Evolutionary conservation across 2,329 filamentous ascomycete species (phyloP), one percentile per base, ranked within the genome.

Genomic region (Fusarium xyrophilum): DNA sequence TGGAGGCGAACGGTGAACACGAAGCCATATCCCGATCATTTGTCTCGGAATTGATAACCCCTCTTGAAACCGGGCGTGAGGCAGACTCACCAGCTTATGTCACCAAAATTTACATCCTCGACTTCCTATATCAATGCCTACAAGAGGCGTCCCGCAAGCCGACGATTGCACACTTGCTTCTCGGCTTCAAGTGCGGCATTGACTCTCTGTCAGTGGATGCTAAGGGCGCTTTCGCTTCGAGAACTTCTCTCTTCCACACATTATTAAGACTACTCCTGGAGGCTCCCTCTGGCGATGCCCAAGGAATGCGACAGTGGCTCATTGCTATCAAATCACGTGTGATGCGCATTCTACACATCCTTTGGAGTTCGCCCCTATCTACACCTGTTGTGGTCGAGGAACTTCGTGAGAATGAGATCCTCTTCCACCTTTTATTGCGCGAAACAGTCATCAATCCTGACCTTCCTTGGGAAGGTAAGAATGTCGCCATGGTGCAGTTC

Each of bases 321-420:
- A 82, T 93, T 30, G 83, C 86, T 42, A 80, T 93, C 53, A 92
- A 90, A 74, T 86, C 88, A 64, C 88, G 90, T 73, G 87, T 86
- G 19, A 85, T 93, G 79, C 86, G 89, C 55, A 88, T 98, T 30
- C 80, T 99, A 35, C 89, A 90, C 67, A 88, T 92, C 63, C 84
- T 99, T 4, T 97, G 94, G 91, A 89, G 85, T 43, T 96, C 94
- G 3, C 87, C 91, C 40, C 80, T 98, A 25, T 96, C 96, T 0
- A 88, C 91, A 4, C 81, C 83, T 3, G 83, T 96, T 64, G 89
- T 93, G 17, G 88, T 97, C 72, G 83, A 89, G 38, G 93, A 97
- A 76, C 85, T 99, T 63, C 89, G 93, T 66, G 86, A 88, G 23
- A 91, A 91, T 73, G 92, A 93, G 61, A 89, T 96, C 70, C 82